phyloP scores from a whole-genome alignment of 768 basidiomycete species.

The Mycena rosella region DNA sequence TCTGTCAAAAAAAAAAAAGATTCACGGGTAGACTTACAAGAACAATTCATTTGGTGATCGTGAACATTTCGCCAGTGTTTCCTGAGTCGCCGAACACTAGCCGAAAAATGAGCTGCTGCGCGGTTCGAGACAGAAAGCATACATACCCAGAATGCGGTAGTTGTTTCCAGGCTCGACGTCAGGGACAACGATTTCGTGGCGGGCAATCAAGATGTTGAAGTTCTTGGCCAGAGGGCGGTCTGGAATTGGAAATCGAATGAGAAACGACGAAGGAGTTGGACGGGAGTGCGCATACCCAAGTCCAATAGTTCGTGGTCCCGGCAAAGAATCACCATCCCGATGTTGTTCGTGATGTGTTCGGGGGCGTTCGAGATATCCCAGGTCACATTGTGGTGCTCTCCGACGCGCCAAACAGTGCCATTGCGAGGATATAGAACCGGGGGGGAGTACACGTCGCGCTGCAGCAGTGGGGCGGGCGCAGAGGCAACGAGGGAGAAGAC shows the following conservation, averaged over 20 bases:
- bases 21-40: no score
- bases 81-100: slow-evolving; percentile 69
- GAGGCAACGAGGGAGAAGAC: slow-evolving; percentile 39
- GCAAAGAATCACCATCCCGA: slow-evolving; percentile 55
- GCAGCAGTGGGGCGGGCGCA: slow-evolving; percentile 36
- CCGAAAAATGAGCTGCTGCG: slow-evolving; percentile 4
- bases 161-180: slow-evolving; percentile 48
- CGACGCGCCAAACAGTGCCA: slow-evolving; percentile 59
- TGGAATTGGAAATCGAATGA: slow-evolving; percentile 13
- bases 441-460: slow-evolving; percentile 62
- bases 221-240: slow-evolving; percentile 53
- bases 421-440: slow-evolving; percentile 59
- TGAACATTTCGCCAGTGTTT: slow-evolving; percentile 59
- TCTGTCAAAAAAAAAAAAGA: no score
- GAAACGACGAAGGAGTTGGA: neutral
- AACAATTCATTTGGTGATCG: slow-evolving; percentile 52
- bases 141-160: slow-evolving; percentile 62
- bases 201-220: slow-evolving; percentile 53
- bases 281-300: slow-evolving; percentile 43
- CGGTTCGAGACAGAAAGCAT: slow-evolving; percentile 10
- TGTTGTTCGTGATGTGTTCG: slow-evolving; percentile 56
- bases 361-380: slow-evolving; percentile 60
- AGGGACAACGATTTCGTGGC: slow-evolving; percentile 56
- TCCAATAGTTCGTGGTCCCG: slow-evolving; percentile 46
- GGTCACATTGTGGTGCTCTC: slow-evolving; percentile 60